A percentile compares a stretch with the other conserved stretches of the same genome.
phyloP scores from a whole-genome alignment of 139 green algal species.

The Pedinophyceae sp. region DNA sequence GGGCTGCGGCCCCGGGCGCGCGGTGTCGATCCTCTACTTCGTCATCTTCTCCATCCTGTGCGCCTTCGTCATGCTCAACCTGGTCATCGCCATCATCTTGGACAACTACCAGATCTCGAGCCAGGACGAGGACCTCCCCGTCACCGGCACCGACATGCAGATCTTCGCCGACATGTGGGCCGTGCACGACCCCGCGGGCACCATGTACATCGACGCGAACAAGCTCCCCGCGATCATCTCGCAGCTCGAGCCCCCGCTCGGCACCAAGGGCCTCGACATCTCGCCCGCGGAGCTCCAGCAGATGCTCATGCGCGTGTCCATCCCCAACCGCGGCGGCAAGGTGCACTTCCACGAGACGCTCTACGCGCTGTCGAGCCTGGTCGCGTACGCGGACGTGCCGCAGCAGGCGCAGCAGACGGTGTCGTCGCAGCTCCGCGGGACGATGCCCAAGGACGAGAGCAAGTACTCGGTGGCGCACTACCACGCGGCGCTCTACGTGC shows the following conservation, averaged over 20 bases:
- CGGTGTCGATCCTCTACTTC: conserved; percentile 39
- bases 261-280: conserved; percentile 12
- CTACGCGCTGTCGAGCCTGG: conserved; percentile 38
- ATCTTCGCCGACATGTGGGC: conserved; percentile 23
- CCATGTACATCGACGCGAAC: conserved; percentile 23
- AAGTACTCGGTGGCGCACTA: conserved; percentile 49
- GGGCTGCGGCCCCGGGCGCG: neutral
- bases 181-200: conserved; percentile 27
- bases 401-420: neutral
- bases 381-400: conserved; percentile 27
- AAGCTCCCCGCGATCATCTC: conserved; percentile 21
- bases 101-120: conserved; percentile 14
- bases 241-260: conserved; percentile 27
- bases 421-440: neutral
- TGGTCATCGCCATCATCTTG: conserved; percentile 42
- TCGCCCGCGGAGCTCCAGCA: conserved; percentile 13
- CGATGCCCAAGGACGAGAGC: conserved; percentile 6
- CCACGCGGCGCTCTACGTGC: conserved; percentile 47
- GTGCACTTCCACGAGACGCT: conserved; percentile 49
- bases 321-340: conserved; percentile 21
- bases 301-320: conserved; percentile 30
- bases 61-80: conserved; percentile 49
- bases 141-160: conserved; percentile 3
- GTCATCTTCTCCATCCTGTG: conserved; percentile 44
- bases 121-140: conserved; percentile 4